Base-by-base conservation (phyloP, 768 basidiomycete species). In the Fibroporia radiculosa region DNA sequence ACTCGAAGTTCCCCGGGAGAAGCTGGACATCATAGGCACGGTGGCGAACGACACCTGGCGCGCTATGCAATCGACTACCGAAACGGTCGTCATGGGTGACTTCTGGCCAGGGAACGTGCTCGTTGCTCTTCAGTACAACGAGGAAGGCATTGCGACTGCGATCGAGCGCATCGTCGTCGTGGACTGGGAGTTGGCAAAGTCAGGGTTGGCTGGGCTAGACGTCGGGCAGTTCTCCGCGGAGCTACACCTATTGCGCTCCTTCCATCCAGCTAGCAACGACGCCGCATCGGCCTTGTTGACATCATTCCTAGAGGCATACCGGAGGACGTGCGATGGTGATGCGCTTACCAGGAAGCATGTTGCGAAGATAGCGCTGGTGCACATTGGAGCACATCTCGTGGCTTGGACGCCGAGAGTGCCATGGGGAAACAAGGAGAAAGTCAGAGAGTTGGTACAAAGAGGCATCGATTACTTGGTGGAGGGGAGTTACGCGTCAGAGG, bases 21-120 rank as follows among this genome's bases (percentile, higher is more conserved):
- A 68, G 49, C 52, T 78, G 48, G 51, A 52, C 5, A 51, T 53
- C 26, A 57, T 74, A 26, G 60, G 56, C 6, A 59, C 51, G 37
- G 25, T 74, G 22, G 65, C 61, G 7, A 51, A 58, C 29, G 58
- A 50, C 35, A 62, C 58, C 44, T 48, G 54, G 8, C 35, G 53
- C 19, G 60, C 50, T n/a, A 69, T 75, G 26, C 35, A 47, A 20
- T 56, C 56, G 20, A 56, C 57, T 23, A 45, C 55, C 27, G 66
- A 67, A 37, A 54, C 62, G 10, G 37, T 63, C 47, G 64, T 61
- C n/a, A 77, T 77, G 75, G 83, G 84, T 0, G 84, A 85, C 57
- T 79, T 84, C 52, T 85, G 83, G 82, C 74, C 83, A 1, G 83
- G 82, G 0, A 84, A 85, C 53, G 50, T 84, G 36, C 64, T 82